A percentile compares a stretch with the other conserved stretches of the same genome.
These are phyloP conservation scores for Phytophthora macrochlamydospora DNA, from an alignment of 352 stramenopile species.

Conservation along the genomic window DNA sequence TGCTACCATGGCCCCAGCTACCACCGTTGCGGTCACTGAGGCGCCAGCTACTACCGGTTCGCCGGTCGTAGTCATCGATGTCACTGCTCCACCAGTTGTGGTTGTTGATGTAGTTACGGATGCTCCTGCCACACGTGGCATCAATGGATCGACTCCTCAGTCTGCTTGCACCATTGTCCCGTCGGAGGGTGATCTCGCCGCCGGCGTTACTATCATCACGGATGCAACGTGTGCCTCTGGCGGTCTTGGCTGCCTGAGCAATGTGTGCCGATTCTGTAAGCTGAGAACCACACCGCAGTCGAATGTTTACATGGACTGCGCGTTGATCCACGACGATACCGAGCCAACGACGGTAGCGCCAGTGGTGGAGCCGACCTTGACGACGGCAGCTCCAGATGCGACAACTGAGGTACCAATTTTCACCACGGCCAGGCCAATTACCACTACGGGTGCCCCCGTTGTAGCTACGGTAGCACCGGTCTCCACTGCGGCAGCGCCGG, in stretches of 20 bases:
- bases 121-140: neutral
- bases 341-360: neutral
- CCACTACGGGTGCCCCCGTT: no score
- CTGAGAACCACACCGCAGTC: slow-evolving; percentile 24
- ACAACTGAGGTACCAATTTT: neutral
- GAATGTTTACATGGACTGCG: slow-evolving; percentile 25
- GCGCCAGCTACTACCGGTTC: neutral
- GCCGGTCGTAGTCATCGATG: neutral
- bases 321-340: slow-evolving; percentile 8
- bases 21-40: neutral
- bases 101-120: neutral
- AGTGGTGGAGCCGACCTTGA: neutral
- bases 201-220: slow-evolving; percentile 33
- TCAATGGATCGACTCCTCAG: neutral
- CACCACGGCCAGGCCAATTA: neutral
- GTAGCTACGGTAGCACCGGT: no score
- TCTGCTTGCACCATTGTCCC: slow-evolving; percentile 13
- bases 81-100: neutral
- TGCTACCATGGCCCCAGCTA: neutral
- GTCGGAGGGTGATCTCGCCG: slow-evolving; percentile 26
- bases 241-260: slow-evolving; percentile 38
- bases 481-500: no score
- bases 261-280: slow-evolving; percentile 47
- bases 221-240: slow-evolving; percentile 29
- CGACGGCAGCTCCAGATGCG: neutral